A percentile compares a stretch with the other conserved stretches of the same genome.
phyloP scores from a whole-genome alignment of 2,329 filamentous ascomycete species.

The Aspergillus sp. region DNA sequence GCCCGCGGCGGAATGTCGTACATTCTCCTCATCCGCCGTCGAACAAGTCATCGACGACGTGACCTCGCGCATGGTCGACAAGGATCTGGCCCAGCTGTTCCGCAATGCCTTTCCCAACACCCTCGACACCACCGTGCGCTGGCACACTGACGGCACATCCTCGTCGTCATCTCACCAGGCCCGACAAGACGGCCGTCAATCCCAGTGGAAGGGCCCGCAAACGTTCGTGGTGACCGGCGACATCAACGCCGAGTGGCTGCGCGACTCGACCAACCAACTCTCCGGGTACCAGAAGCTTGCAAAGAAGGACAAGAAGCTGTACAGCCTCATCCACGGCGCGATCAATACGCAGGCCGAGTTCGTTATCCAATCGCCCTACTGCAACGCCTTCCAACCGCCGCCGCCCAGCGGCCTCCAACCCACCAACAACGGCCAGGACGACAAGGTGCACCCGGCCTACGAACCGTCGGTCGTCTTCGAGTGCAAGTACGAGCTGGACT shows the following conservation, averaged over 20 bases:
- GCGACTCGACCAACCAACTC: conserved; percentile 91
- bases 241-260: conserved; percentile 89
- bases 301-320: conserved; percentile 74
- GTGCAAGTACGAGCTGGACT: conserved; percentile 98
- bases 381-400: conserved; percentile 96
- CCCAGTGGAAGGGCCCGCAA: conserved; percentile 78
- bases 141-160: conserved; percentile 68
- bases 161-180: conserved; percentile 24
- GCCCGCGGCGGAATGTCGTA: conserved; percentile 77
- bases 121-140: conserved; percentile 83
- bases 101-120: conserved; percentile 94
- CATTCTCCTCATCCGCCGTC: conserved; percentile 81
- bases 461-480: conserved; percentile 87
- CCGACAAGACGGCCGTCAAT: conserved; percentile 18
- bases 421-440: conserved; percentile 76
- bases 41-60: conserved; percentile 85
- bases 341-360: conserved; percentile 97
- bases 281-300: conserved; percentile 84
- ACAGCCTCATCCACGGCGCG: conserved; percentile 80
- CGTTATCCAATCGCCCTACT: conserved; percentile 92
- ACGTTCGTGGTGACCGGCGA: conserved; percentile 93
- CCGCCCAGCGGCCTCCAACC: conserved; percentile 72
- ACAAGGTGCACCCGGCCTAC: conserved; percentile 81
- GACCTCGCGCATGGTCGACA: conserved; percentile 74
- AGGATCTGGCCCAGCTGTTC: conserved; percentile 86